Base-by-base conservation (phyloP, 768 basidiomycete species). In the Clathrus columnatus region DNA sequence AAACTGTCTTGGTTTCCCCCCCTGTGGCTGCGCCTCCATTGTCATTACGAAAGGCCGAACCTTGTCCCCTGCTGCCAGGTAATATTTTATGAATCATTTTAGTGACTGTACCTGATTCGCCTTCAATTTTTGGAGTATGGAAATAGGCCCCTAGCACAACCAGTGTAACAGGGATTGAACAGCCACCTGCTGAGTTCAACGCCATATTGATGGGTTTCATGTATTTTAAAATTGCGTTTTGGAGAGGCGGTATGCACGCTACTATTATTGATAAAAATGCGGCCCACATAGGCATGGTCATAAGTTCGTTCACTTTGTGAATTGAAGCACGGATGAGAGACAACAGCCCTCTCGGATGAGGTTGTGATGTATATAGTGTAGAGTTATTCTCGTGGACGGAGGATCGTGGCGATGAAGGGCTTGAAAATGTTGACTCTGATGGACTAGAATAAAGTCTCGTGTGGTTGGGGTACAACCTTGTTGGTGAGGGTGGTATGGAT, bases 111-210 rank as follows among this genome's bases (percentile, higher is more conserved):
- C 63, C 23, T 14, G 49, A 20, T 54, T 41, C 57, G 24, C 23
- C 47, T 21, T 49, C 54, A 16, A 29, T 27, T 7, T 51, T 36
- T 5, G 75, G 72, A 0, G 72, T 72, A 66, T 83, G 86, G 70
- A 95, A 95, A 73, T 94, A 97, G 14, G 88, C 92, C 10, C 94
- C 94, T 43, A 97, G 83, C 5, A 96, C 91, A 54, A 97, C 77
- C 23, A 96, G 73, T 1, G 94, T 97, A 24, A 97, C 64, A 0
- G 94, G 95, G 58, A 97, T 85, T 8, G 85, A 84, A 58, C 89
- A 91, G 57, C 76, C 81, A 1, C 91, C 89, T 0, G 85, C 82
- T 11, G 73, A 70, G 1, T 71, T 74, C 48, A 93, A 68, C 0
- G 89, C 85, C 26, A 82, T 79, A 62, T 82, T 86, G 57, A 91